Percentiles rank a stretch among this genome's conserved stretches.
These are phyloP conservation scores for Epichloe aotearoae DNA, from an alignment of 2,329 filamentous ascomycete species.

Conservation along the genomic window DNA sequence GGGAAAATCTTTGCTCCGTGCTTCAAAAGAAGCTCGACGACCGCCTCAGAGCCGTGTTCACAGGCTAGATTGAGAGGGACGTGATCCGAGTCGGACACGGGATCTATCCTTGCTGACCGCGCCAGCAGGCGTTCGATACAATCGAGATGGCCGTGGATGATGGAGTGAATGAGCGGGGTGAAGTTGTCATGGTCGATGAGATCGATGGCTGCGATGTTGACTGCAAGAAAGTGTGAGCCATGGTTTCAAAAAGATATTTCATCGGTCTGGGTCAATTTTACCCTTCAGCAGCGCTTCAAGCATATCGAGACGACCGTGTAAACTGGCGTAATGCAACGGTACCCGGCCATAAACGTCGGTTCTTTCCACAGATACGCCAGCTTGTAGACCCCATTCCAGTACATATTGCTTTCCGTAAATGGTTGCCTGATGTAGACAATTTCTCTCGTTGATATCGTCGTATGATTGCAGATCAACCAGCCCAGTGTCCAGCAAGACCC, in stretches of 20 bases:
- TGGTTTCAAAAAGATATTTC: not conserved
- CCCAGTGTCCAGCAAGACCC: conserved; percentile 63
- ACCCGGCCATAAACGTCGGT: conserved; percentile 91
- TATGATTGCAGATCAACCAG: conserved; percentile 85
- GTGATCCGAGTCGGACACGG: conserved; percentile 75
- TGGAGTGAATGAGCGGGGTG: conserved; percentile 87
- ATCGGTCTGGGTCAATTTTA: conserved; percentile 17
- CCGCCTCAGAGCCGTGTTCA: conserved; percentile 75
- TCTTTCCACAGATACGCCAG: conserved; percentile 61
- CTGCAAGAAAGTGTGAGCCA: conserved; percentile 20
- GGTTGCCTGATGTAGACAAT: conserved; percentile 90
- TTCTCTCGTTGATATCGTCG: conserved; percentile 95
- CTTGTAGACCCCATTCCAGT: conserved; percentile 59
- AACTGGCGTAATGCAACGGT: conserved; percentile 88
- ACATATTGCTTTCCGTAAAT: conserved; percentile 81
- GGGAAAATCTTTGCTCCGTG: conserved; percentile 73
- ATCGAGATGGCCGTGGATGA: conserved; percentile 71
- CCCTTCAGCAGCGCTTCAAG: conserved; percentile 58
- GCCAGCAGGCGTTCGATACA: conserved; percentile 70
- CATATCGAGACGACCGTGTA: conserved; percentile 82
- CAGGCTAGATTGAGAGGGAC: conserved; percentile 91
- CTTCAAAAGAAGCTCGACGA: conserved; percentile 73
- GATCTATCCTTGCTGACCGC: conserved; percentile 73
- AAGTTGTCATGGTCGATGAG: conserved; percentile 94
- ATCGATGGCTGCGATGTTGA: conserved; percentile 64